Evolutionary conservation across 2,329 filamentous ascomycete genomes (phyloP).

Genomic region (Penicillium occitanis): DNA sequence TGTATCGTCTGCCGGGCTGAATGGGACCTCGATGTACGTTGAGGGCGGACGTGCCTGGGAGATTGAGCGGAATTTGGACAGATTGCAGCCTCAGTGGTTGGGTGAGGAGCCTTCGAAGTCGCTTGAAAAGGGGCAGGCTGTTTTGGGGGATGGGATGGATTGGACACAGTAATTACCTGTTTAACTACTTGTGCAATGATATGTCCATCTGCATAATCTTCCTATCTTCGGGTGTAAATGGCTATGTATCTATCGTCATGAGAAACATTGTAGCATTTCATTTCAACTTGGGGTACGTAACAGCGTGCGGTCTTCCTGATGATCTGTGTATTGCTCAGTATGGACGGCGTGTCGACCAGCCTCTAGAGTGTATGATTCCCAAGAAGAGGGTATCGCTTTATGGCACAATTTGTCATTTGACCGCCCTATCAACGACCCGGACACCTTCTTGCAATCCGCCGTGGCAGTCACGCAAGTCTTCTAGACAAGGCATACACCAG

Average conservation of each 20-base stretch:
- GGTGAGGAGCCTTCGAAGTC: neutral
- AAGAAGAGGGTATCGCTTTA: neutral
- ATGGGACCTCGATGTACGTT: neutral
- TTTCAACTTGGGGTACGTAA: too few relatives aligned
- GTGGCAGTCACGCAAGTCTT: neutral
- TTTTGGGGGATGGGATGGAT: neutral
- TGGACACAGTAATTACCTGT: neutral
- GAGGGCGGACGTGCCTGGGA: neutral
- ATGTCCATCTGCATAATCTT: too few relatives aligned
- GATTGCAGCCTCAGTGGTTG: neutral
- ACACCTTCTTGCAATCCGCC: neutral
- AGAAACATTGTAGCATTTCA: too few relatives aligned
- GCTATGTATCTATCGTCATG: too few relatives aligned
- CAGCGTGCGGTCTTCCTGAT: too few relatives aligned
- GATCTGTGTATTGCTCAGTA: too few relatives aligned
- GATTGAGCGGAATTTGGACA: neutral
- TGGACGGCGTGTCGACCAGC: too few relatives aligned
- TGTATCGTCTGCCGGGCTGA: neutral
- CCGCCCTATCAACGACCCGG: too few relatives aligned
- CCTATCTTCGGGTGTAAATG: too few relatives aligned
- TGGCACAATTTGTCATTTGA: neutral
- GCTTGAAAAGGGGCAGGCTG: neutral
- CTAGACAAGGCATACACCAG: neutral
- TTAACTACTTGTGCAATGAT: neutral
- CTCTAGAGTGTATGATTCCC: neutral